A percentile compares a stretch with the other conserved stretches of the same genome.
Conservation (phyloP, 2,329 filamentous ascomycete species). For the Aspergillus novofumigatus region DNA sequence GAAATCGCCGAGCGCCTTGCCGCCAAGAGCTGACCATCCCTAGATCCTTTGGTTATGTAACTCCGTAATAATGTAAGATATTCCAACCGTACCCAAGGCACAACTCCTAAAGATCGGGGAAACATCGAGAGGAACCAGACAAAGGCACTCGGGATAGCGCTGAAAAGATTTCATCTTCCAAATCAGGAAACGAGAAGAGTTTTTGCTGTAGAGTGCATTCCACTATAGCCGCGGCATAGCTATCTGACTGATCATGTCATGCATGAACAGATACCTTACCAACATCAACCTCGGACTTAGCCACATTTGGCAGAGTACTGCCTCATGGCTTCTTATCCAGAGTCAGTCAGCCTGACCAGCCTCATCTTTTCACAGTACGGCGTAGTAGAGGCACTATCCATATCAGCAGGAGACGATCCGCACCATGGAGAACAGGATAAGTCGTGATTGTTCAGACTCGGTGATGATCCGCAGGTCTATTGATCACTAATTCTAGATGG, state of each 20-base stretch:
- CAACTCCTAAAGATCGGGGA: background rate
- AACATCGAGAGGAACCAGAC: too few species aligned
- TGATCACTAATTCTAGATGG: background rate
- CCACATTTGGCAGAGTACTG: background rate
- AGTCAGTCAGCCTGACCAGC: background rate
- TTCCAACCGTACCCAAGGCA: background rate
- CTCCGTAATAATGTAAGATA: background rate
- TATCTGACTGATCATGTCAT: background rate
- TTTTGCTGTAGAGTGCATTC: background rate
- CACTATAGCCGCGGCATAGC: background rate
- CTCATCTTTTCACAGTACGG: slow-evolving; percentile 2
- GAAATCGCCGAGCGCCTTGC: slow-evolving; percentile 11
- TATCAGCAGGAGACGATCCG: background rate
- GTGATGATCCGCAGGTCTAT: slow-evolving; percentile 14
- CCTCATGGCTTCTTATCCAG: too few species aligned
- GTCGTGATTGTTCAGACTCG: background rate
- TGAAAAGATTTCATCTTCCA: background rate
- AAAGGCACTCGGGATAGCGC: background rate
- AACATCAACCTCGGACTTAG: slow-evolving; percentile 3
- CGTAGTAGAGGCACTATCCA: background rate
- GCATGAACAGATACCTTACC: slow-evolving; percentile 6
- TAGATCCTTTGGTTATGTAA: slow-evolving; percentile 7
- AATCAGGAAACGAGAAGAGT: background rate
- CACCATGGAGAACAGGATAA: background rate
- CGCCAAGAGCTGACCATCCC: slow-evolving; percentile 15